Conservation (phyloP, 331 rosid genomes). For the Malus hybrid region DNA sequence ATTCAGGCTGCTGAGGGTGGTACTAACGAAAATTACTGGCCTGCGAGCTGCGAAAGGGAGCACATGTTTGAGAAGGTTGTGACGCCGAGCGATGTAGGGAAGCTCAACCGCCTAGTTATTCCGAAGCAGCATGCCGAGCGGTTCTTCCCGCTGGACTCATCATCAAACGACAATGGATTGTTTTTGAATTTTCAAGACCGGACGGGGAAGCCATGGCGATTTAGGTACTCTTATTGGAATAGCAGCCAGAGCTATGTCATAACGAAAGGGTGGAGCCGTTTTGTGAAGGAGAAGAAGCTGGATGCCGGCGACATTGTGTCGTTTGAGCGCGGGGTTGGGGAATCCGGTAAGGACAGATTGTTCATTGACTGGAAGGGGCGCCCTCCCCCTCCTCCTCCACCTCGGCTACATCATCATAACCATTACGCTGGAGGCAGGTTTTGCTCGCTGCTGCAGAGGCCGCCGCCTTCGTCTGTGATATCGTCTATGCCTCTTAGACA, state of each 20-base stretch:
- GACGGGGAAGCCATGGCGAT: conserved; percentile 69
- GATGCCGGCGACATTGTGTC: conserved; percentile 86
- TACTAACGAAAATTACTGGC: neutral
- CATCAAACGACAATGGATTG: conserved; percentile 61
- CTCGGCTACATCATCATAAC: conserved; percentile 8
- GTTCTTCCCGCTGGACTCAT: conserved; percentile 72
- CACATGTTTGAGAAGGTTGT: conserved; percentile 90
- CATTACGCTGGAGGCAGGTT: conserved; percentile 43
- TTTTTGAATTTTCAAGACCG: conserved; percentile 66
- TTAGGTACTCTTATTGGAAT: conserved; percentile 89
- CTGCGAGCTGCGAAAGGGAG: conserved; percentile 39
- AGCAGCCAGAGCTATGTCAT: conserved; percentile 94
- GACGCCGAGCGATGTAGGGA: conserved; percentile 90
- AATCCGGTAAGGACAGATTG: conserved; percentile 27
- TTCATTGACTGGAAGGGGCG: conserved; percentile 74
- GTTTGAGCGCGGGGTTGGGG: conserved; percentile 56
- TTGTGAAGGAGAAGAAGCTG: conserved; percentile 81
- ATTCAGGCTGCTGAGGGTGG: neutral
- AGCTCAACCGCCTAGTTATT: conserved; percentile 75
- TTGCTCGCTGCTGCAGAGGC: conserved; percentile 28
- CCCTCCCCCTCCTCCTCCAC: conserved; percentile 24
- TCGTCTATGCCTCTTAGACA: conserved; percentile 19
- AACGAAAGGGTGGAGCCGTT: conserved; percentile 95
- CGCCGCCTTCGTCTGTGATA: conserved; percentile 15
- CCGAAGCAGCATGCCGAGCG: conserved; percentile 88